Evolutionary conservation across 495 filamentous ascomycete species (phyloP), one percentile per base, ranked within the genome.

Genomic region (Bacidia gigantensis): DNA sequence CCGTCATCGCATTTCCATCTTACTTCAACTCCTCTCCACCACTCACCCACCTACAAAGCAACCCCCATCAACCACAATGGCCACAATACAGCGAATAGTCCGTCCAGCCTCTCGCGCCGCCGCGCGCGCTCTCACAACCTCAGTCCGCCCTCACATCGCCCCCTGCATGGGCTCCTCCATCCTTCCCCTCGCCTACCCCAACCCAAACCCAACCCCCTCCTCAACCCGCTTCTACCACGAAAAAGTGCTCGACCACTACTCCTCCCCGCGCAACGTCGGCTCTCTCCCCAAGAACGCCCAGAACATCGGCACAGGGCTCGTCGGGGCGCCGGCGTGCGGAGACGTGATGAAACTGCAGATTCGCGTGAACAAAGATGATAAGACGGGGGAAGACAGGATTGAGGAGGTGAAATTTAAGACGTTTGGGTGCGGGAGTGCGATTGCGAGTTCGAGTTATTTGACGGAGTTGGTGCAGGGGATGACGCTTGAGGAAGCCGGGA

Each of bases 321-420:
- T 98, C 45, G 92, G 92, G 50, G 92, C 92, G n/a, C 89, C 89
- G 45, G 85, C 84, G 17, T 76, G 85, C 65, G 90, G 92, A 68
- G 90, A 97, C 68, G 90, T 97, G 58, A 99, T 99, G 86, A 95
- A 95, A 67, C 80, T 99, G 40, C 89, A 99, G 72, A 99, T 99
- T 69, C 83, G 87, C 51, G 93, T 99, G 59, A 87, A 97, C 70
- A 86, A 86, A 47, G 76, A 81, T 35, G 84, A 81, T 64, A 87
- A 99, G 70, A 85, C 86, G 47, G 76, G 81, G 35, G 84, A 81
- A 64, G 83, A 93, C 62, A 88, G 81, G 51, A 99, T 99, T 67
- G 79, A 78, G 56, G 93, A 99, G 56, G 89, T 95, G 59, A 88
- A 89, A 65, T 95, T 93, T 77, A 94, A 99, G 80, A 97, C 93